Base-by-base conservation (phyloP, 306 rosid species). In the Dryas drummondii region DNA sequence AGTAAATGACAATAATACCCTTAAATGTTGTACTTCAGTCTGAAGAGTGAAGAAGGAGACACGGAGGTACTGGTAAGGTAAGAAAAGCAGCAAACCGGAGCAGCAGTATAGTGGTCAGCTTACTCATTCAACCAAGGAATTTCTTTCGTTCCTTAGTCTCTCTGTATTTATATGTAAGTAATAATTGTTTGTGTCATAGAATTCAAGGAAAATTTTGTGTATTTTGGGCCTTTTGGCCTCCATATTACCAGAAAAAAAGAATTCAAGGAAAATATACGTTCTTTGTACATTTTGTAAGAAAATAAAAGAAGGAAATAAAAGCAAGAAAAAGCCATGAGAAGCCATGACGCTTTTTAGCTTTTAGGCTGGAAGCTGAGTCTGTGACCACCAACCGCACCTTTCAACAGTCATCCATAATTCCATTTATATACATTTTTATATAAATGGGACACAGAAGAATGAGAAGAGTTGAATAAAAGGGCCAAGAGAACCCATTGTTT, bases 291-390 rank as follows among this genome's bases (percentile, higher is more conserved):
- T 68, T 61, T 19, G 59, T 56, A 70, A 45, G 70, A 42, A 15
- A 63, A 50, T 26, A 76, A 73, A 59, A 59, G 68, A 46, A 9
- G 22, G 12, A 27, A 58, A 27, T 46, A 84, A 82, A 74, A 76
- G 60, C 27, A 68, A 69, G 76, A 71, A 66, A 82, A 71, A 77
- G 17, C 48, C n/a, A 71, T 64, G 74, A 70, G 49, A 75, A 63
- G 76, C 50, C 45, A 77, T 73, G 79, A 3, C 73, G 66, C 91
- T 86, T 89, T 89, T 83, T 80, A 85, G 86, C 91, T 86, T 89
- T 89, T 83, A 82, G 87, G 86, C 91, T 86, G 91, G 81, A 87
- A 73, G 74, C 63, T 63, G 79, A 55, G 77, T 47, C 17, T 9
- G 47, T 72, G 73, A 47, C 60, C 76, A 47, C 70, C 81, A 42